phyloP scores from a whole-genome alignment of 352 stramenopile species.

The Phytophthora citricola region DNA sequence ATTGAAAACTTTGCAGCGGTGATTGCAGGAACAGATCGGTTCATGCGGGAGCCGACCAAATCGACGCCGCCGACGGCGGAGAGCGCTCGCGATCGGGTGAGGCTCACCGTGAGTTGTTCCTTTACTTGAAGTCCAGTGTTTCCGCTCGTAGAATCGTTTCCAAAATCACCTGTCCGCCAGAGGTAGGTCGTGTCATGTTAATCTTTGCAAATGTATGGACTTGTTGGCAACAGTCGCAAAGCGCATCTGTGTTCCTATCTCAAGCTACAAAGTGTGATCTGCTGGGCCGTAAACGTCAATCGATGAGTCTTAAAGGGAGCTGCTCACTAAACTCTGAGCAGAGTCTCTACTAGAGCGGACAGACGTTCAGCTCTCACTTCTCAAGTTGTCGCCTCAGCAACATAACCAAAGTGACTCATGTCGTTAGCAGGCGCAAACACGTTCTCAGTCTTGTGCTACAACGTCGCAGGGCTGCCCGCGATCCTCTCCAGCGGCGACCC shows the following conservation, averaged over 20 bases:
- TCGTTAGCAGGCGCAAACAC: constrained; percentile 35
- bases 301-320: not conserved
- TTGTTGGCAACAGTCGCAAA: constrained; percentile 1
- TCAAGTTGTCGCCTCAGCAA: constrained; percentile 25
- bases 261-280: constrained; percentile 27
- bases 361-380: constrained; percentile 7
- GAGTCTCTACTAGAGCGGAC: no score
- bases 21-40: no score
- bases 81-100: no score
- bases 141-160: constrained; percentile 1
- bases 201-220: constrained; percentile 11
- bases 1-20: no score
- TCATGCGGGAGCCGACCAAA: no score
- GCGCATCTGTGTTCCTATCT: constrained; percentile 13
- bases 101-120: no score
- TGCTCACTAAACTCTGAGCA: no score
- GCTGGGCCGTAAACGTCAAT: constrained; percentile 13
- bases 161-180: constrained; percentile 4
- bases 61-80: no score
- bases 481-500: constrained; percentile 57
- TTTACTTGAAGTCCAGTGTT: not conserved
- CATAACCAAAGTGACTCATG: constrained; percentile 21
- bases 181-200: not conserved
- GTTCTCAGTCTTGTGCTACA: constrained; percentile 55
- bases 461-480: constrained; percentile 53